These are phyloP conservation scores for Cercis canadensis DNA, from an alignment of 306 rosid species.

Conservation along the genomic window DNA sequence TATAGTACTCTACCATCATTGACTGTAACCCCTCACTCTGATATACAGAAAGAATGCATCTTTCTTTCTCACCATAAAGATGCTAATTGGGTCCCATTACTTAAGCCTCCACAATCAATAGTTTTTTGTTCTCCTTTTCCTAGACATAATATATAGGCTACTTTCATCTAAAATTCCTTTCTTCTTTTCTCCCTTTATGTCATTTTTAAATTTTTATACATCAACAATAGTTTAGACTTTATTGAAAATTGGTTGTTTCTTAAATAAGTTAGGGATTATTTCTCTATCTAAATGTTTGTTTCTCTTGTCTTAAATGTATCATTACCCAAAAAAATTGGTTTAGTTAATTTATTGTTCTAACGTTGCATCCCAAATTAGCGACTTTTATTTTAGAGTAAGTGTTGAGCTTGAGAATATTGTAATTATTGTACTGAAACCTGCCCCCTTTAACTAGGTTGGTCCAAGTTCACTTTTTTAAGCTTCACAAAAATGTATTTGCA, in stretches of 20 bases:
- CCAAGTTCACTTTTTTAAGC: not conserved
- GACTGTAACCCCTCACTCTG: constrained; percentile 40
- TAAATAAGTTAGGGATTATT: no score
- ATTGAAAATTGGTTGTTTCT: no score
- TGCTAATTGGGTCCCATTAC: not conserved
- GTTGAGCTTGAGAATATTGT: not conserved
- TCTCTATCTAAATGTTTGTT: no score
- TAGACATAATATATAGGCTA: no score
- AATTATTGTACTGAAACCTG: no score
- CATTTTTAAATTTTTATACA: no score
- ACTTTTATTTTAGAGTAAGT: not conserved
- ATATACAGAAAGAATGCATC: constrained; percentile 37
- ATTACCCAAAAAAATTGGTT: constrained; percentile 14
- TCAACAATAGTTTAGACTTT: no score
- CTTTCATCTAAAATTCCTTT: no score
- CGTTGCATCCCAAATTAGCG: constrained; percentile 24
- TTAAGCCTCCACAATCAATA: no score
- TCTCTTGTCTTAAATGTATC: no score
- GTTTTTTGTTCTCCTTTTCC: no score
- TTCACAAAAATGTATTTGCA: constrained; percentile 5
- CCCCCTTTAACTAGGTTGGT: constrained; percentile 2
- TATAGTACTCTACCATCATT: constrained; percentile 15
- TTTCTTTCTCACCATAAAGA: not conserved
- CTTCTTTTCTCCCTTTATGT: no score
- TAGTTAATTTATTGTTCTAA: constrained; percentile 35